Base-by-base conservation (phyloP, 2,329 filamentous ascomycete species). In the Aureobasidium vineae region DNA sequence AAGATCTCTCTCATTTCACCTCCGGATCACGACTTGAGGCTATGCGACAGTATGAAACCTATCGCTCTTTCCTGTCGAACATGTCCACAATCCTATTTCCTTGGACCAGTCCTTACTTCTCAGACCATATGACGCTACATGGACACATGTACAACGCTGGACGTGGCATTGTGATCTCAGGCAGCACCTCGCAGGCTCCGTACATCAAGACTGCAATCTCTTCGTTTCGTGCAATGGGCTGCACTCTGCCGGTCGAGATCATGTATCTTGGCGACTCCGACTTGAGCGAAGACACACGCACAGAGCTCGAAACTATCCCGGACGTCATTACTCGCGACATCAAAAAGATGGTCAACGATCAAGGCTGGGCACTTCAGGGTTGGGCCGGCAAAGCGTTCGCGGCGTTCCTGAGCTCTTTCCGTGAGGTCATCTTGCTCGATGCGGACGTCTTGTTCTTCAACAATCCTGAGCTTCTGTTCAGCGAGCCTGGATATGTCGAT, bases 331-430 rank as follows among this genome's bases (percentile, higher is more conserved):
- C 79, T 1, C 75, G 80, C 26, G 79, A 82, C 66, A 73, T 82
- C 49, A 75, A 74, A 15, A 75, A 75, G 31, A 81, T 82, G 79
- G 76, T 82, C 10, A 74, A 78, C 43, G 79, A 81, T 43, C 72
- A 74, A 26, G 79, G 79, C 23, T 82, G 80, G 80, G 74, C 73
- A 40, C 70, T 82, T 45, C 66, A 76, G 74, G 80, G 80, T 5
- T 82, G 79, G 79, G 80, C 80, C 0, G 78, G 77, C 26, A 82
- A 82, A 68, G 79, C 80, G 0, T 82, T 79, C 53, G 80, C 80
- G 1, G 80, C 81, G 31, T 71, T 82, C 5, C 70, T 81, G 67
- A 81, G 79, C 1, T 80, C 77, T 36, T 82, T 82, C 72, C 78
- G 79, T 5, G 79, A 82, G 70, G 77, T 77, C 63, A 79, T 82